Conservation (phyloP, 2,329 filamentous ascomycete species). For the Phyllosticta paracitricarpa region DNA sequence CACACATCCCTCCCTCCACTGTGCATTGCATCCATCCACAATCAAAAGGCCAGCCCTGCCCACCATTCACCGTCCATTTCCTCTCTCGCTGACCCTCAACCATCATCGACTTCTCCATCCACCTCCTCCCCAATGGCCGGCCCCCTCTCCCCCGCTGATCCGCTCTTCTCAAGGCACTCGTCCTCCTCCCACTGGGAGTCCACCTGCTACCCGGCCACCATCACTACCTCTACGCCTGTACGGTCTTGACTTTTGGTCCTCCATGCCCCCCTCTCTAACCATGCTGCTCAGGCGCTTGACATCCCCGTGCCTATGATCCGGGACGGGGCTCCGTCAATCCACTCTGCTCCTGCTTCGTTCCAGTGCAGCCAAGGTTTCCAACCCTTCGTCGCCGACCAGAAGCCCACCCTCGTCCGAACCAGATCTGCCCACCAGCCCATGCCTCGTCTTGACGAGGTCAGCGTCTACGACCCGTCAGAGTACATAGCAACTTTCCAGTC, state of each 20-base stretch:
- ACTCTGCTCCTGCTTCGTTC: constrained; percentile 21
- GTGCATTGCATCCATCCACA: neutral
- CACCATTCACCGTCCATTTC: neutral
- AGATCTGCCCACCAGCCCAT: constrained; percentile 19
- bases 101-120: neutral
- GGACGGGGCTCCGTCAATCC: constrained; percentile 13
- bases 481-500: constrained; percentile 23
- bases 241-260: constrained; percentile 21
- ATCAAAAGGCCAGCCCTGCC: neutral
- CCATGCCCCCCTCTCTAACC: constrained; percentile 20
- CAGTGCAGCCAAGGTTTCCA: neutral
- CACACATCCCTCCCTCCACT: neutral
- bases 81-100: neutral
- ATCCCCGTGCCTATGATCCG: constrained; percentile 22
- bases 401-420: constrained; percentile 14
- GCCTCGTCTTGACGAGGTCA: constrained; percentile 16
- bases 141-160: constrained; percentile 9
- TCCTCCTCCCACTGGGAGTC: constrained; percentile 25
- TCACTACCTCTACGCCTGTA: constrained; percentile 21
- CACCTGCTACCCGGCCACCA: constrained; percentile 21
- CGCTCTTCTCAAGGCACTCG: constrained; percentile 19
- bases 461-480: constrained; percentile 28
- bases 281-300: constrained; percentile 15
- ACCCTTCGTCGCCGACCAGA: constrained; percentile 17
- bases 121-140: constrained; percentile 9